Conservation (phyloP, 768 basidiomycete genomes). For the Pisolithus orientalis region DNA sequence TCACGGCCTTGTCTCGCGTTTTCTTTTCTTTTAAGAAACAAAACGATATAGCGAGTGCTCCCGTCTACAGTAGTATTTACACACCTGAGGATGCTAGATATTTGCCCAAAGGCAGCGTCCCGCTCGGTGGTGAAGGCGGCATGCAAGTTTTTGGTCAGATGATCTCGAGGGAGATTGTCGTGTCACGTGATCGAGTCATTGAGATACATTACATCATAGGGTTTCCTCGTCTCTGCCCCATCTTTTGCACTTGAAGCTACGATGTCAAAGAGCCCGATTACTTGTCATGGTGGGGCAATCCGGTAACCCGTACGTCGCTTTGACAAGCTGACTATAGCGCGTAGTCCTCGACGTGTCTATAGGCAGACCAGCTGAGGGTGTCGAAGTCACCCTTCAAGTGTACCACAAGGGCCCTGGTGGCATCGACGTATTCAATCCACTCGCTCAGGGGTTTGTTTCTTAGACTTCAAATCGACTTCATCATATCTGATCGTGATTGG, state of each 20-base stretch:
- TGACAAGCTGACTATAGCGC: not conserved
- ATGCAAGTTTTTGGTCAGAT: slow-evolving; percentile 19
- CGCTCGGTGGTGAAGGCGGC: slow-evolving; percentile 27
- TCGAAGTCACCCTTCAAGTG: slow-evolving; percentile 58
- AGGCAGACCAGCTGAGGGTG: slow-evolving; percentile 73
- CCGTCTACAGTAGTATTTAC: slow-evolving; percentile 10
- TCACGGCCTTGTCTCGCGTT: slow-evolving; percentile 86
- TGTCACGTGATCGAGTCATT: slow-evolving; percentile 7
- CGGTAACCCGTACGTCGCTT: not conserved
- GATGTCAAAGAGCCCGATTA: slow-evolving; percentile 73
- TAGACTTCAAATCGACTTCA: not conserved
- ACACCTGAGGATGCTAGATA: slow-evolving; percentile 88
- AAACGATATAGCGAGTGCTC: slow-evolving; percentile 10
- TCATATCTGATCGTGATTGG: not conserved
- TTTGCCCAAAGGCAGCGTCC: slow-evolving; percentile 72
- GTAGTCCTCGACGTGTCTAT: slow-evolving; percentile 81
- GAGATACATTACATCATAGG: not conserved
- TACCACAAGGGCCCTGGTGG: slow-evolving; percentile 32
- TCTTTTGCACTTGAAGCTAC: not conserved
- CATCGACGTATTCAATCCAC: slow-evolving; percentile 41
- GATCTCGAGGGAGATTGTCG: slow-evolving; percentile 9
- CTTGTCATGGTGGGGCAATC: slow-evolving; percentile 69
- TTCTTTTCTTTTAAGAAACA: slow-evolving; percentile 64
- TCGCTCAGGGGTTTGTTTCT: slow-evolving; percentile 54
- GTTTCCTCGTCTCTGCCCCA: not conserved